Base-by-base conservation (phyloP, 495 filamentous ascomycete genomes). In the Corynascus novoguineensis region DNA sequence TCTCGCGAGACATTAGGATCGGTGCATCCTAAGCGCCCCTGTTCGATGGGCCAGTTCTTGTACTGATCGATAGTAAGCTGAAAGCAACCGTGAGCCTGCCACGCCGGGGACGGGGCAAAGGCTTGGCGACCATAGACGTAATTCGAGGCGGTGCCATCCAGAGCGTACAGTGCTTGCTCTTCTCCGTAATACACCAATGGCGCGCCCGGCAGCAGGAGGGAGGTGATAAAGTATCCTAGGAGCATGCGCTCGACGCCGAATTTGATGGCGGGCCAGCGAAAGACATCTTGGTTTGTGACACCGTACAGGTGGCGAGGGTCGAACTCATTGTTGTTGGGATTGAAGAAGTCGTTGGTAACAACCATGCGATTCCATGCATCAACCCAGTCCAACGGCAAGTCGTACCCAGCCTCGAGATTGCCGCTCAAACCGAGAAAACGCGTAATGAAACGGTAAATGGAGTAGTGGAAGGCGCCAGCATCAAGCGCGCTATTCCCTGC, bases 291-390 rank as follows among this genome's bases (percentile, higher is more conserved):
- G 61, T 88, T 88, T 6, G 83, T 85, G 3, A 75, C 76, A 27
- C 86, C 86, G 48, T 81, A 88, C 75, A 88, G 80, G 62, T 89
- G 85, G 14, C 86, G 76, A 5, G 86, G 86, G 61, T 89, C 86
- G 54, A 87, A 87, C 53, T 78, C 71, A 45, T 82, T 84, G 2
- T 79, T 86, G 64, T 85, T 83, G 5, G 82, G 74, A 56, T 87
- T 88, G 57, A 79, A 63, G 56, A 88, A 60, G 60, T 89, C 86
- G 60, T 89, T 87, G 15, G 80, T 83, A 41, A 73, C 64, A 9
- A 88, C 50, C 68, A 88, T 83, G 24, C 76, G 57, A 37, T 83
- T 73, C 85, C 84, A 88, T 11, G 77, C 66, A 31, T 82, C 75
- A n/a, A 80, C 76, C 78, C 81, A 88, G 59, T 86, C 76, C 15